Base-by-base conservation (phyloP, 768 basidiomycete species). In the Amanita pallidorosea region DNA sequence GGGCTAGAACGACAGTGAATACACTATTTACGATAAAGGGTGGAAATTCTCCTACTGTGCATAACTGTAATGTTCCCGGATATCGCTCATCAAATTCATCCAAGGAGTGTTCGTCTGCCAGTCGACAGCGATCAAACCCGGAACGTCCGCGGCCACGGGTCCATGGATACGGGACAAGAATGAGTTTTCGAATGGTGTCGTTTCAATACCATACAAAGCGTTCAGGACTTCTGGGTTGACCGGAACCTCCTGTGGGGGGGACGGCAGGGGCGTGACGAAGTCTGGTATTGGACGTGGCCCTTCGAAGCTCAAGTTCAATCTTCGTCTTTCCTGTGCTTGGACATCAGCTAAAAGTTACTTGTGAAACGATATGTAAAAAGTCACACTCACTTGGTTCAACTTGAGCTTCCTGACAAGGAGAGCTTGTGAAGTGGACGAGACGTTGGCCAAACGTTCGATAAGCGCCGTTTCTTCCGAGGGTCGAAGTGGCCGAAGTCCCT, bases 81-180 rank as follows among this genome's bases (percentile, higher is more conserved):
- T 72, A 55, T 90, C 87, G 29, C 64, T 61, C 83, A 89, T 85
- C 40, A 91, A 73, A 34, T 72, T 65, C 73, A 82, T 81, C 88
- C 88, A 90, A 0, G 84, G 79, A 3, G 85, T 65, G 36, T 66
- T 67, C 3, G 76, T 79, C 60, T 85, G 80, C 86, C 85, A 89
- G 62, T 89, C 86, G 22, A 81, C 68, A 8, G 79, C 72, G 36
- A 88, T 70, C 25, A 75, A 58, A 4, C 65, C 68, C 9, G 66
- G 58, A 33, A 68, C 64, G 9, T 57, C 57, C 12, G 55, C 50
- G 34, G 60, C 56, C 45, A 54, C 65, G 37, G 63, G 63, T 18
- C 82, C 83, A 44, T 73, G 69, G 11, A 88, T 59, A 12, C 88
- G 79, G 44, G 81, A 79, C 33, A 80, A 63, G 54, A 90, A 88